These are phyloP conservation scores for Rubus parviflorus DNA, from an alignment of 306 rosid genomes.

Conservation along the genomic window DNA sequence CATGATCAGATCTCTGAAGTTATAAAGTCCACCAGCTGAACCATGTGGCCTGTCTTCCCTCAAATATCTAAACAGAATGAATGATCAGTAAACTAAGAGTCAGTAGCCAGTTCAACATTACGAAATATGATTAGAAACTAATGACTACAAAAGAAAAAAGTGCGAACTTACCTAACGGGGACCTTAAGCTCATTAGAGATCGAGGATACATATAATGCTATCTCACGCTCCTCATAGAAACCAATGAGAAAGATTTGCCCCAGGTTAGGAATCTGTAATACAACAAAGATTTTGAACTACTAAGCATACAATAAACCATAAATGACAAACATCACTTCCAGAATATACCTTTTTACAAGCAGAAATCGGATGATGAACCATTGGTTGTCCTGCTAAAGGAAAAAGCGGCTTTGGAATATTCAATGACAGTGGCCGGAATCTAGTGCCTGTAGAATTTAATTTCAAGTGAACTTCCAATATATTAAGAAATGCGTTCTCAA, in stretches of 20 bases:
- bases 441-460: conserved; percentile 58
- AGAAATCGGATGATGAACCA: conserved; percentile 97
- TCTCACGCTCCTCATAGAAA: conserved; percentile 94
- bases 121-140: conserved; percentile 17
- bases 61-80: conserved; percentile 60
- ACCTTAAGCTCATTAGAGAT: conserved; percentile 90
- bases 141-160: background rate
- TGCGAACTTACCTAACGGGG: conserved; percentile 65
- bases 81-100: conserved; percentile 13
- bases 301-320: background rate
- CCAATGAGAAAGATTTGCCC: conserved; percentile 85
- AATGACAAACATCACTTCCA: background rate
- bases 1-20: conserved; percentile 86
- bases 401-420: conserved; percentile 92
- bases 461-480: background rate
- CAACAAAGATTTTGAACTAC: conserved; percentile 7
- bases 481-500: background rate
- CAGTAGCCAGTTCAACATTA: background rate
- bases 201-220: conserved; percentile 75
- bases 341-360: conserved; percentile 83
- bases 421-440: conserved; percentile 92
- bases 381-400: conserved; percentile 96
- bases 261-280: conserved; percentile 79
- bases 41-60: conserved; percentile 95
- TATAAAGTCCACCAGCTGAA: conserved; percentile 93